phyloP scores from a whole-genome alignment of 805 yeast genomes.

The Crinitomyces ghanaensis region DNA sequence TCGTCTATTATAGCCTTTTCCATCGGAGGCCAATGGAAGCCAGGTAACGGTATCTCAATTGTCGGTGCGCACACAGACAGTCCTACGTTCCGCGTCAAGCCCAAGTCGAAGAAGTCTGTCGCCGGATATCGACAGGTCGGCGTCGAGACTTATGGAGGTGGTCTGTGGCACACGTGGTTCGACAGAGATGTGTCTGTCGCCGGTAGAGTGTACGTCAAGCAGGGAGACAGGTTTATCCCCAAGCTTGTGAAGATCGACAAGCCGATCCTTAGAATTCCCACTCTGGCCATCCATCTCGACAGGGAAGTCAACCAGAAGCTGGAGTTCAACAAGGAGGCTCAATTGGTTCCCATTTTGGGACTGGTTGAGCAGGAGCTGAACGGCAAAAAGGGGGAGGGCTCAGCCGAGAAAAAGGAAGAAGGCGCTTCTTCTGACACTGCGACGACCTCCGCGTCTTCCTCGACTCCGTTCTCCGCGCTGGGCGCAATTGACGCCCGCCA shows the following conservation, averaged over 20 bases:
- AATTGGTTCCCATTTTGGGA: conserved; percentile 80
- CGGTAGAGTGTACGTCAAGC: conserved; percentile 68
- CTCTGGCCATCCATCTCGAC: conserved; percentile 85
- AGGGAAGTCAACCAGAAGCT: conserved; percentile 66
- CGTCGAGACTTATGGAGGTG: conserved; percentile 92
- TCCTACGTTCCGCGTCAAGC: conserved; percentile 84
- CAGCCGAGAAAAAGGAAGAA: conserved; percentile 11
- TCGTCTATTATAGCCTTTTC: conserved; percentile 83
- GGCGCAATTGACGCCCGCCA: conserved; percentile 55
- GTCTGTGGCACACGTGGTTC: conserved; percentile 95
- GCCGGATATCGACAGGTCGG: conserved; percentile 76
- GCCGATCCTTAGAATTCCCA: conserved; percentile 84
- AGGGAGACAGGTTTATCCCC: conserved; percentile 41
- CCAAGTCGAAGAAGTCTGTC: conserved; percentile 54
- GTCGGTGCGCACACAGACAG: conserved; percentile 97
- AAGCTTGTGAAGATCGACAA: conserved; percentile 66
- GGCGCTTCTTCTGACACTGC: conserved; percentile 8
- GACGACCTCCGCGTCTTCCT: conserved; percentile 8
- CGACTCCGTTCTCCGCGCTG: conserved; percentile 9
- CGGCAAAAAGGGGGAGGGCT: conserved; percentile 13
- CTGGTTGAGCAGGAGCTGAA: conserved; percentile 32
- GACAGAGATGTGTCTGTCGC: conserved; percentile 88
- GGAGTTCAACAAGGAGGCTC: conserved; percentile 82
- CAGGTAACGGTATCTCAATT: conserved; percentile 76
- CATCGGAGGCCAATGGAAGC: conserved; percentile 58